A percentile compares a stretch with the other conserved stretches of the same genome.
These are phyloP conservation scores for Hemisphaericaspora nanyangensis DNA, from an alignment of 805 yeast species.

Conservation along the genomic window DNA sequence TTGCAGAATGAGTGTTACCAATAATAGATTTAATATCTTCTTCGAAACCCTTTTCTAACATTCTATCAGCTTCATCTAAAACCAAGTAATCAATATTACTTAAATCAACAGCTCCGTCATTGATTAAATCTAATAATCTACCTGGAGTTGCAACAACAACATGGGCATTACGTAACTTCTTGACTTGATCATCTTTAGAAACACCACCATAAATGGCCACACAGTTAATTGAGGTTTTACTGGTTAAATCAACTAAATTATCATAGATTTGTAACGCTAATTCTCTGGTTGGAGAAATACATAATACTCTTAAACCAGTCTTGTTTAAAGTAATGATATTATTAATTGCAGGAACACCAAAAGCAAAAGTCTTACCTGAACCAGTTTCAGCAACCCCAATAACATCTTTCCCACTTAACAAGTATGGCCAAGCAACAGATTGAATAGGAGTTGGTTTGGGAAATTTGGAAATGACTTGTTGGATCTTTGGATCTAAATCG, in stretches of 20 bases:
- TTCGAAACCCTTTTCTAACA: constrained; percentile 98
- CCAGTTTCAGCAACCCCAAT: constrained; percentile 99
- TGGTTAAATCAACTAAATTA: constrained; percentile 65
- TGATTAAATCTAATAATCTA: constrained; percentile 81
- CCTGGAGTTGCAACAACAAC: constrained; percentile 99
- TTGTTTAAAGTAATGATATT: constrained; percentile 48
- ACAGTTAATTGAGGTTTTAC: constrained; percentile 58
- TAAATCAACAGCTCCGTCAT: constrained; percentile 79
- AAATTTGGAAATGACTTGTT: constrained; percentile 62
- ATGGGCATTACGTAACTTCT: constrained; percentile 59
- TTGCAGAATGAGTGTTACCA: constrained; percentile 46
- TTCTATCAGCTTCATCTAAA: constrained; percentile 97
- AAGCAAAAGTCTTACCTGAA: constrained; percentile 95
- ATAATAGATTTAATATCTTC: constrained; percentile 89
- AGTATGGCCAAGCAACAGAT: constrained; percentile 90
- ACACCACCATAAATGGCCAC: constrained; percentile 97
- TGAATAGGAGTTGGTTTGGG: constrained; percentile 95
- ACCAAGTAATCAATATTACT: constrained; percentile 71
- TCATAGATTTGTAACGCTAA: constrained; percentile 92
- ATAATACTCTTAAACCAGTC: constrained; percentile 66
- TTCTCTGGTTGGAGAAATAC: constrained; percentile 96
- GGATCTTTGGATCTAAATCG: constrained; percentile 49
- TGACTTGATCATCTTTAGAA: constrained; percentile 87
- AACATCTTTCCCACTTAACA: constrained; percentile 75
- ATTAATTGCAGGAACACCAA: constrained; percentile 94